Percentiles rank a stretch among this genome's conserved stretches.
Conservation (phyloP, 768 basidiomycete genomes). For the Fistulinella prunicolor region DNA sequence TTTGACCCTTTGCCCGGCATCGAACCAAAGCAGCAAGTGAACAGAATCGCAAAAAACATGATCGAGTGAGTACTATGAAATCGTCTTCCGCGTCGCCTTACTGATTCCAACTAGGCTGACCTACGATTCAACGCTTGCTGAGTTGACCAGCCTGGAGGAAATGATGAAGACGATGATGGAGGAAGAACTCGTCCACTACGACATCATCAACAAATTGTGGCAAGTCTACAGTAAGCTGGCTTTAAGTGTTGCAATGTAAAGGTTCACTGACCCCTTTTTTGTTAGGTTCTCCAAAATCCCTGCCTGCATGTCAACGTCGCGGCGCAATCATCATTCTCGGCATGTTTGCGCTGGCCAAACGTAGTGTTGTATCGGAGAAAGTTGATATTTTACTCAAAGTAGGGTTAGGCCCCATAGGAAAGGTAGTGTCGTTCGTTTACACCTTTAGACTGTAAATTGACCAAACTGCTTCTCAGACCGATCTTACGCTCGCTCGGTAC, state of each 20-base stretch:
- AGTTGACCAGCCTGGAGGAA: slow-evolving; percentile 93
- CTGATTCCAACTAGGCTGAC: slow-evolving; percentile 58
- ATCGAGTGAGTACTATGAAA: slow-evolving; percentile 65
- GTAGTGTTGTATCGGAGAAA: slow-evolving; percentile 74
- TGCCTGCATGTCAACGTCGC: slow-evolving; percentile 84
- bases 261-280: not conserved
- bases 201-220: slow-evolving; percentile 92
- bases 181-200: slow-evolving; percentile 75
- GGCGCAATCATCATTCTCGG: slow-evolving; percentile 96
- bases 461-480: slow-evolving; percentile 49
- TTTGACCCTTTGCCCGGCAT: slow-evolving; percentile 79
- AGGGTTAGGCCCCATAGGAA: slow-evolving; percentile 81
- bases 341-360: slow-evolving; percentile 88
- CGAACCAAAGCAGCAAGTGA: slow-evolving; percentile 82
- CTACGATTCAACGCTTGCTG: slow-evolving; percentile 88
- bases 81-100: not conserved
- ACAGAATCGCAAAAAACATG: slow-evolving; percentile 93
- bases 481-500: slow-evolving; percentile 87
- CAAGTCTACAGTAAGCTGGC: slow-evolving; percentile 81
- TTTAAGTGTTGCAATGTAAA: not conserved
- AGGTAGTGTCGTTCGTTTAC: slow-evolving; percentile 44
- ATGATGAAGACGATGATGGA: slow-evolving; percentile 97
- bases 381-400: slow-evolving; percentile 84
- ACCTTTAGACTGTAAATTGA: not conserved
- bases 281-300: slow-evolving; percentile 65